A percentile compares a stretch with the other conserved stretches of the same genome.
Evolutionary conservation across 441 rosid species (phyloP).

Genomic region (California macrophylla): DNA sequence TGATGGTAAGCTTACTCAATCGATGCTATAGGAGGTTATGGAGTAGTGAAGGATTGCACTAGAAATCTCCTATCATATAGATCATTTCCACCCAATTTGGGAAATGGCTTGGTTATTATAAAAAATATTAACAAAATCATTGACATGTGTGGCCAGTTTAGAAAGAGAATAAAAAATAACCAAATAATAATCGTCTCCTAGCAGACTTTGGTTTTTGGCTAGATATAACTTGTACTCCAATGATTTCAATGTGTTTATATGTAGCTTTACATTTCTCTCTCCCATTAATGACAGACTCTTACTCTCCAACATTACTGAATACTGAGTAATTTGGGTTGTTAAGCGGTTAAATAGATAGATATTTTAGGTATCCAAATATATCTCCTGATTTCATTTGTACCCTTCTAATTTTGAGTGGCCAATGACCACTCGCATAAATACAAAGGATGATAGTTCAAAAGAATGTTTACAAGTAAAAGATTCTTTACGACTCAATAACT

Average conservation of each 20-base stretch:
- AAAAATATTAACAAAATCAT: background rate
- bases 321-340: background rate
- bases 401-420: background rate
- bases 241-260: background rate
- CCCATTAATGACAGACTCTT: background rate
- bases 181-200: background rate
- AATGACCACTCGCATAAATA: background rate
- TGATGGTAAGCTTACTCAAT: background rate
- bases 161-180: background rate
- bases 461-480: background rate
- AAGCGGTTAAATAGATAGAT: background rate
- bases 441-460: background rate
- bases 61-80: background rate
- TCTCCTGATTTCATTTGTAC: background rate
- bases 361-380: background rate
- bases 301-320: background rate
- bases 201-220: background rate
- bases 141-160: background rate
- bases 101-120: background rate
- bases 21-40: background rate
- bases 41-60: background rate
- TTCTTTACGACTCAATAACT: background rate
- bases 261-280: background rate
- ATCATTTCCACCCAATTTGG: background rate
- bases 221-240: conserved; percentile 1